A percentile compares a stretch with the other conserved stretches of the same genome.
Evolutionary conservation across 805 yeast species (phyloP).

Genomic region (Pichia californica): DNA sequence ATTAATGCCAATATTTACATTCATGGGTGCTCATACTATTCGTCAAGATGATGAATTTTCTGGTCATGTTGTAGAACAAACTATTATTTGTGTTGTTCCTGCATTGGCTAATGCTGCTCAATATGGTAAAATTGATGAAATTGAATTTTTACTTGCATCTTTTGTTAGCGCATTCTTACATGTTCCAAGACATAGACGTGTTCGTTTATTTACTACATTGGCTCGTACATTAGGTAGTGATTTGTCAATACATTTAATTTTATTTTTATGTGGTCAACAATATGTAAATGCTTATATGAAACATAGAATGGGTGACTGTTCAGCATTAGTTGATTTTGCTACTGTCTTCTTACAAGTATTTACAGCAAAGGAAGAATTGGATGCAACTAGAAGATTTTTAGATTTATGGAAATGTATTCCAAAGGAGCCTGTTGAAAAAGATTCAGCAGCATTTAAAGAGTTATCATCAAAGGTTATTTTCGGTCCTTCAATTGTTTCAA

Average conservation of each 20-base stretch:
- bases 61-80: conserved; percentile 85
- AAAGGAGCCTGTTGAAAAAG: conserved; percentile 33
- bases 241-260: conserved; percentile 59
- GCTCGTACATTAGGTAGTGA: conserved; percentile 67
- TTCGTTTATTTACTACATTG: conserved; percentile 71
- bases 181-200: conserved; percentile 94
- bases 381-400: conserved; percentile 45
- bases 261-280: conserved; percentile 78
- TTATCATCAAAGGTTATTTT: conserved; percentile 53
- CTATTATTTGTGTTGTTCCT: conserved; percentile 84
- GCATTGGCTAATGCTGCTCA: conserved; percentile 58
- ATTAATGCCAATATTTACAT: conserved; percentile 98
- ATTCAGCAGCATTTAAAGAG: conserved; percentile 29
- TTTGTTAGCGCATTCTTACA: conserved; percentile 94
- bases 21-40: conserved; percentile 97
- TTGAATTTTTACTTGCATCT: conserved; percentile 78
- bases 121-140: conserved; percentile 48
- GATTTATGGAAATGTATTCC: conserved; percentile 47
- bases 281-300: conserved; percentile 48
- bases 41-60: conserved; percentile 97
- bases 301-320: conserved; percentile 60
- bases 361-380: conserved; percentile 58
- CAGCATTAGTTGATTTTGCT: conserved; percentile 64
- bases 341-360: conserved; percentile 65
- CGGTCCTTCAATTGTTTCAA: conserved; percentile 51